phyloP scores from a whole-genome alignment of 495 filamentous ascomycete species.

The Xylaria scruposa region DNA sequence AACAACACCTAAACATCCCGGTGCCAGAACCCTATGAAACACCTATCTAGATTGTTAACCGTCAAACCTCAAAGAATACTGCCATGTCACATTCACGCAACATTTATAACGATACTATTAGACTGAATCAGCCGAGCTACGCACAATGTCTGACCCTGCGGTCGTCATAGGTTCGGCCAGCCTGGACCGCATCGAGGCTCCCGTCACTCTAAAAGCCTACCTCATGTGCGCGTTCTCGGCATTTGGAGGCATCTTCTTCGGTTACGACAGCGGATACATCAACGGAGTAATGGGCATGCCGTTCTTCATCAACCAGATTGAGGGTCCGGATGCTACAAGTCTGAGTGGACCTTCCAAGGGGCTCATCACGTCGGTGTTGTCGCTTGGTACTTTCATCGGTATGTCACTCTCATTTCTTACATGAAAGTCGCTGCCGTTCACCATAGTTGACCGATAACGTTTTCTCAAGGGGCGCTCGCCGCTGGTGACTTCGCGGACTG shows the following conservation, averaged over 20 bases:
- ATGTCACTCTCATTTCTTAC: slow-evolving; percentile 3
- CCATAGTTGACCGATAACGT: not conserved
- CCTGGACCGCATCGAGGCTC: slow-evolving; percentile 64
- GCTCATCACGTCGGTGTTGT: slow-evolving; percentile 76
- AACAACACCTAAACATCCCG: not conserved
- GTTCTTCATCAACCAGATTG: slow-evolving; percentile 56
- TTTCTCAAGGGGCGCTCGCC: slow-evolving; percentile 61
- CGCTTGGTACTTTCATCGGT: slow-evolving; percentile 76
- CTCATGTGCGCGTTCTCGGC: slow-evolving; percentile 73
- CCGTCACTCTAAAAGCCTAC: slow-evolving; percentile 70
- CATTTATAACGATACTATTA: not conserved
- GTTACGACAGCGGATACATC: slow-evolving; percentile 71
- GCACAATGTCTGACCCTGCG: slow-evolving; percentile 36
- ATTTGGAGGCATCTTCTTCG: slow-evolving; percentile 74
- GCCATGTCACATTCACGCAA: not conserved
- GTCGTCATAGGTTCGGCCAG: slow-evolving; percentile 44
- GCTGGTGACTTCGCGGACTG: slow-evolving; percentile 73
- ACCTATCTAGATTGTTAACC: not conserved
- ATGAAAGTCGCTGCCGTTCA: not conserved
- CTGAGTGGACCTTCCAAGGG: slow-evolving; percentile 54
- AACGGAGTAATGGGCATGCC: slow-evolving; percentile 63
- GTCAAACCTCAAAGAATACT: not conserved
- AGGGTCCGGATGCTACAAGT: slow-evolving; percentile 36
- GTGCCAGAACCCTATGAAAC: slow-evolving; percentile 4
- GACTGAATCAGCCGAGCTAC: not conserved